phyloP scores from a whole-genome alignment of 352 stramenopile genomes.

The Globisporangium canariense region DNA sequence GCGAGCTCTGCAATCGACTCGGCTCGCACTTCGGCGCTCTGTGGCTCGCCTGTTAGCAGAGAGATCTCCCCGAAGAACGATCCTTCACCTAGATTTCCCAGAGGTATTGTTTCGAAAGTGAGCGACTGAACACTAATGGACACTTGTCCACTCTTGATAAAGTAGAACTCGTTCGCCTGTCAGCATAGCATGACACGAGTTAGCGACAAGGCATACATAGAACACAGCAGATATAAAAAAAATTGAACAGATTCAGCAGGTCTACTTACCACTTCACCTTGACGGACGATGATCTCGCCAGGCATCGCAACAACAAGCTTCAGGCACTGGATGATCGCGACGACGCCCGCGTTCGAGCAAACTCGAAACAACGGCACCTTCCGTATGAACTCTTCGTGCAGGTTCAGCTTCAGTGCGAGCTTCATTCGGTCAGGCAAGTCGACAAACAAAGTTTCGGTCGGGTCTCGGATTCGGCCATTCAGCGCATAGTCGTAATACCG shows the following conservation, averaged over 20 bases:
- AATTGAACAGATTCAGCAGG: background rate
- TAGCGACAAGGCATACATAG: background rate
- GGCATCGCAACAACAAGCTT: slow-evolving; percentile 60
- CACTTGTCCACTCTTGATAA: slow-evolving; percentile 67
- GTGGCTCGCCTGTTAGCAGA: slow-evolving; percentile 50
- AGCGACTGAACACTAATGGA: slow-evolving; percentile 42
- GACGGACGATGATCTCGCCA: slow-evolving; percentile 60
- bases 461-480: slow-evolving; percentile 49
- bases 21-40: slow-evolving; percentile 56
- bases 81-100: slow-evolving; percentile 67
- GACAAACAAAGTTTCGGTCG: slow-evolving; percentile 58
- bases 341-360: slow-evolving; percentile 60
- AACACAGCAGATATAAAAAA: background rate
- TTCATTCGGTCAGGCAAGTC: slow-evolving; percentile 74
- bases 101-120: slow-evolving; percentile 29
- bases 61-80: slow-evolving; percentile 76
- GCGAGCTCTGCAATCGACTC: slow-evolving; percentile 64
- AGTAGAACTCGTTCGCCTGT: slow-evolving; percentile 54
- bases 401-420: slow-evolving; percentile 56
- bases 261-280: slow-evolving; percentile 40
- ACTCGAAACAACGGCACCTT: slow-evolving; percentile 74
- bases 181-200: background rate
- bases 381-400: slow-evolving; percentile 67
- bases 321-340: slow-evolving; percentile 74
- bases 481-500: slow-evolving; percentile 78